Base-by-base conservation (phyloP, 2,329 filamentous ascomycete genomes). In the Colletotrichum sansevieriae region DNA sequence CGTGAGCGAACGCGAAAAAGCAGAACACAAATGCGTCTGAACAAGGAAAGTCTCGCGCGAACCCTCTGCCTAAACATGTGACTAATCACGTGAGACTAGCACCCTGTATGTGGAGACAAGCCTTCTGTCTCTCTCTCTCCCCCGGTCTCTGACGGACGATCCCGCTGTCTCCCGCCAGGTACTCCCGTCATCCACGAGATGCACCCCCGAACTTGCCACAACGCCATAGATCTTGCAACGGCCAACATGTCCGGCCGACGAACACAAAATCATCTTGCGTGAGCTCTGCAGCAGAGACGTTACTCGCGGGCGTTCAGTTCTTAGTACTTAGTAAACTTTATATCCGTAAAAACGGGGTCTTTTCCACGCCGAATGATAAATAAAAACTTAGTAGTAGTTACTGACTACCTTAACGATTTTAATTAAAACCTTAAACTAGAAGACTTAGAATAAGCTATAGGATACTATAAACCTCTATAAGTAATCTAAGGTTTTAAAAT, bases 101-200 rank as follows among this genome's bases (percentile, higher is more conserved):
- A 12, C 18, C 55, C 59, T 63, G 63, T 66, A 41, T 47, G 51
- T 35, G 35, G 54, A 55, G 39, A 37, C 54, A 35, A 39, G 54
- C 51, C 52, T 29, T n/a, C n/a, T n/a, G n/a, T n/a, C n/a, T n/a
- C n/a, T n/a, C n/a, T n/a, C 46, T 52, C 6, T 29, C 29, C 15
- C 15, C 41, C 33, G 22, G 22, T 25, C 22, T 25, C 22, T 25
- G 3, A 55, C 62, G 65, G 61, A 49, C 35, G 49, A 68, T 56
- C 47, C 62, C 62, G 55, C 55, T 35, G 65, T 60, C 25, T 68
- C 55, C 61, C 61, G 61, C 43, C 54, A 61, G 65, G 55, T 33
- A 60, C 49, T 51, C 61, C 61, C 61, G 55, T 29, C 47, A 41
- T 22, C 41, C 47, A 59, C 33, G 13, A 65, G 33, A 55, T 39